Evolutionary conservation across 805 yeast genomes (phyloP), one percentile per base, ranked within the genome.

Genomic region (Tetrapisispora namnaoensis): DNA sequence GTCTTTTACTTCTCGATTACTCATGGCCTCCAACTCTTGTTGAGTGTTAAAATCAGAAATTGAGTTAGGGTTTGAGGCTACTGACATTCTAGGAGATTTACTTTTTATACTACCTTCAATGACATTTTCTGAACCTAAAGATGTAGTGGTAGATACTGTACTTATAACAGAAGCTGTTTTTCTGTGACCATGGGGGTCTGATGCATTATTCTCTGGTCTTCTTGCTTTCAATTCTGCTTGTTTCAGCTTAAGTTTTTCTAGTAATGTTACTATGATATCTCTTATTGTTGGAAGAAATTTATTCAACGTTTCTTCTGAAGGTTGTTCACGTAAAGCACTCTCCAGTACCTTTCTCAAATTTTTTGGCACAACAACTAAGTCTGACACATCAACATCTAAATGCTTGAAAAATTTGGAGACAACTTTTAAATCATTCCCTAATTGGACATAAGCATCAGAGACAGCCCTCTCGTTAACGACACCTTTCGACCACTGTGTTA

Each of bases 341-440:
- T 93, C 99, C 41, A 93, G 67, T 2, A 93, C 86, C 6, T 75
- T 73, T 47, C 99, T 73, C 35, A 93, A 70, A 14, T 83, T 79
- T 50, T 77, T 82, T 0, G 99, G 98, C 1, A 93, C 96, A 60
- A 91, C 96, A 1, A 95, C 93, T 27, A 93, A 70, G 61, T 88
- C 96, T 13, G 82, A 71, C 9, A 84, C 83, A 55, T 85, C 90
- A 4, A 93, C 80, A 0, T 95, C 95, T 2, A 87, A 83, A 49
- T 74, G 75, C 5, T 80, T 70, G 63, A 91, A 90, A 2, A 95
- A 86, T 51, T 87, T 76, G 21, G 90, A 80, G 0, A 95, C 86
- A 3, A 86, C 79, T 56, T 91, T 82, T 72, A 89, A 93, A 65
- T 91, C 97, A 60, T 90, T 93, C 0, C 99, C 99, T 28, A 93